phyloP scores from a whole-genome alignment of 345 rosid species.

The Citrus maxima region DNA sequence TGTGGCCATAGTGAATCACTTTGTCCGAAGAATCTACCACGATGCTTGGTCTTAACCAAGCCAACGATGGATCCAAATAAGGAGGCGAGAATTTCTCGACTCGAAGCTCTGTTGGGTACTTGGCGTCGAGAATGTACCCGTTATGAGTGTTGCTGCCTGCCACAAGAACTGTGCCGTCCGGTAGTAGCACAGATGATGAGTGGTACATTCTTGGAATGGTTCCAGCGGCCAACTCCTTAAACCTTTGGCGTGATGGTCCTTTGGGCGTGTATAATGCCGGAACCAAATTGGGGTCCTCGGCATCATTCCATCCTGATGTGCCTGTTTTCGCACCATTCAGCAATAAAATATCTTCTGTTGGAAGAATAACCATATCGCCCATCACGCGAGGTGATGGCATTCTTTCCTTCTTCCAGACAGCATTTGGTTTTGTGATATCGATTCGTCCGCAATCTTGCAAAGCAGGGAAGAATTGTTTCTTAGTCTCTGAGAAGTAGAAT shows the following conservation, averaged over 20 bases:
- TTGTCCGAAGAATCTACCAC: neutral
- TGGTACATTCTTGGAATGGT: slow-evolving; percentile 71
- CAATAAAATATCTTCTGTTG: slow-evolving; percentile 64
- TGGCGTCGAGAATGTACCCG: slow-evolving; percentile 46
- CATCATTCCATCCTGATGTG: slow-evolving; percentile 63
- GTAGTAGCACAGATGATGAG: slow-evolving; percentile 44
- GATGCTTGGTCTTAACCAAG: slow-evolving; percentile 34
- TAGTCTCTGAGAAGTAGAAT: slow-evolving; percentile 16
- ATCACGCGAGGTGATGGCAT: slow-evolving; percentile 74
- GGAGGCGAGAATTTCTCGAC: slow-evolving; percentile 76
- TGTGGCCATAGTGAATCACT: slow-evolving; percentile 26
- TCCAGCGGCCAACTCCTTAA: slow-evolving; percentile 33
- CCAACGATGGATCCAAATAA: slow-evolving; percentile 45
- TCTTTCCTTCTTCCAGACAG: slow-evolving; percentile 52
- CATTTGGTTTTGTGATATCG: slow-evolving; percentile 33
- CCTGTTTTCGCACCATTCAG: slow-evolving; percentile 75
- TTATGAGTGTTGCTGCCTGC: slow-evolving; percentile 72
- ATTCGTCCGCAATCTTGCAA: slow-evolving; percentile 63
- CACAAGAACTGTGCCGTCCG: slow-evolving; percentile 59
- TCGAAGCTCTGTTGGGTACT: slow-evolving; percentile 67
- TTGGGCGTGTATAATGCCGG: slow-evolving; percentile 49
- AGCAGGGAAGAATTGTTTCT: slow-evolving; percentile 40
- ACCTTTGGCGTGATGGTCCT: slow-evolving; percentile 23
- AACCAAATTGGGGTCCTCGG: slow-evolving; percentile 55
- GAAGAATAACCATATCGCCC: slow-evolving; percentile 75